Percentiles rank a stretch among this genome's conserved stretches.
Evolutionary conservation across 495 filamentous ascomycete species (phyloP).

Genomic region (Polyplosphaeria fusca): DNA sequence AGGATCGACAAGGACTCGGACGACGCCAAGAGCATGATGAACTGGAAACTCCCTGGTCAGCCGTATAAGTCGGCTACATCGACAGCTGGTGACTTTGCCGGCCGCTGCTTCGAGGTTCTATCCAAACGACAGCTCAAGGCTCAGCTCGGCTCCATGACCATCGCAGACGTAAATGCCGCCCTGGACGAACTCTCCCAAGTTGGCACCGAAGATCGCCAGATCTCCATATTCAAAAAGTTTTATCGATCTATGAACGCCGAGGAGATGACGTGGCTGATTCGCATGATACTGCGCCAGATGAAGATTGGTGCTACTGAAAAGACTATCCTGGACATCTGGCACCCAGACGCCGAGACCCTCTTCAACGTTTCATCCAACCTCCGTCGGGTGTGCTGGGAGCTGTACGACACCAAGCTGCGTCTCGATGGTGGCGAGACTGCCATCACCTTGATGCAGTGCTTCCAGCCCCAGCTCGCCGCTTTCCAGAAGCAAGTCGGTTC

Average conservation of each 20-base stretch:
- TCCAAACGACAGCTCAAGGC: slow-evolving; percentile 78
- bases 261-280: slow-evolving; percentile 89
- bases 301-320: slow-evolving; percentile 96
- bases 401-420: slow-evolving; percentile 71
- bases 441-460: slow-evolving; percentile 87
- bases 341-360: slow-evolving; percentile 84
- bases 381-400: slow-evolving; percentile 91
- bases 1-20: slow-evolving; percentile 90
- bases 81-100: slow-evolving; percentile 87
- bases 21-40: slow-evolving; percentile 77
- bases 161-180: slow-evolving; percentile 84
- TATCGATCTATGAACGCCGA: slow-evolving; percentile 90
- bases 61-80: slow-evolving; percentile 48
- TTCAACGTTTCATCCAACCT: slow-evolving; percentile 91
- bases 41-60: slow-evolving; percentile 88
- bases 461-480: slow-evolving; percentile 93
- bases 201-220: slow-evolving; percentile 75
- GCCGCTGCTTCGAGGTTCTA: slow-evolving; percentile 79
- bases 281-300: slow-evolving; percentile 95
- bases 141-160: slow-evolving; percentile 70
- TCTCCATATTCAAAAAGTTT: slow-evolving; percentile 74
- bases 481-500: slow-evolving; percentile 77
- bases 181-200: slow-evolving; percentile 75
- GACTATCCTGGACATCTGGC: slow-evolving; percentile 87
- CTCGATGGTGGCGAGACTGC: slow-evolving; percentile 73